These are phyloP conservation scores for Vigna hirtella DNA, from an alignment of 306 rosid species.

Conservation along the genomic window DNA sequence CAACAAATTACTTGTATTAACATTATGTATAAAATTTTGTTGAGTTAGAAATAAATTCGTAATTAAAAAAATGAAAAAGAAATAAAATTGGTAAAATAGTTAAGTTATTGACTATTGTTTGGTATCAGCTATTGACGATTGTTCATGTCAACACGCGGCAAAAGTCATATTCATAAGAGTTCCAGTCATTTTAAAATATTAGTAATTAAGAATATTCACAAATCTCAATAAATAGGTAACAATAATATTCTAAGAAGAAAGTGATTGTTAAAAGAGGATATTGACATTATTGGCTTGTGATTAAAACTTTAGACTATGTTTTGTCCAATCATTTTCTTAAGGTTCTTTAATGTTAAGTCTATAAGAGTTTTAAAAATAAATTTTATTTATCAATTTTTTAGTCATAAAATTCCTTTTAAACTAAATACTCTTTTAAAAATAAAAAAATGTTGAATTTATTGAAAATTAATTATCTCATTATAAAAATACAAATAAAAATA, in stretches of 20 bases:
- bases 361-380: not conserved
- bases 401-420: not conserved
- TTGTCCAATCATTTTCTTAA: not conserved
- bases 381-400: not conserved
- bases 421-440: not conserved
- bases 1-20: too few species aligned
- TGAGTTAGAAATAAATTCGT: too few species aligned
- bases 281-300: not conserved
- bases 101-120: not conserved
- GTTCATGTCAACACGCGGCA: not conserved
- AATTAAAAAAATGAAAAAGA: too few species aligned
- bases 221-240: not conserved
- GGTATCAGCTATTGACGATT: not conserved
- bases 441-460: not conserved
- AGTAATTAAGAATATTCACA: not conserved
- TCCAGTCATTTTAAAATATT: conserved; percentile 11
- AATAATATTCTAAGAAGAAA: not conserved
- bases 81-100: not conserved
- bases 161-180: not conserved
- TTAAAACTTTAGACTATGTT: not conserved
- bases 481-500: not conserved
- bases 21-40: too few species aligned
- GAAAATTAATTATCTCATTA: not conserved
- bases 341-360: not conserved
- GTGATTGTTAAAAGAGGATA: not conserved